Evolutionary conservation across 2,329 filamentous ascomycete genomes (phyloP).

Genomic region (Aspergillus sp.): DNA sequence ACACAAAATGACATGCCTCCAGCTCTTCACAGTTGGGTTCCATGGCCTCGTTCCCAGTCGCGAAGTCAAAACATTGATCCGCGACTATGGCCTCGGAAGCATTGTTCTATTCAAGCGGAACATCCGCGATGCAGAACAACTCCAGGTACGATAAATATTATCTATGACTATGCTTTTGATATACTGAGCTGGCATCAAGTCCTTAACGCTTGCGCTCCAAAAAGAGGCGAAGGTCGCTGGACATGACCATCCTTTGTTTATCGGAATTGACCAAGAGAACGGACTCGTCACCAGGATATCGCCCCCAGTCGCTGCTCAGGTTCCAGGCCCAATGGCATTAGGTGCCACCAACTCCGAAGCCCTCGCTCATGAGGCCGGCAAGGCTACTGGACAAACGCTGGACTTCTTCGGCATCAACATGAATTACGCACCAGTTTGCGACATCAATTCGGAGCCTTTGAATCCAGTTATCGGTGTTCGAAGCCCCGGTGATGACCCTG

Average conservation of each 20-base stretch:
- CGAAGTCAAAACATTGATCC: conserved; percentile 39
- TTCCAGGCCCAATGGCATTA: conserved; percentile 41
- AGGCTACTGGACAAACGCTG: conserved; percentile 34
- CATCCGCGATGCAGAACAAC: conserved; percentile 31
- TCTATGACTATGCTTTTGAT: not conserved
- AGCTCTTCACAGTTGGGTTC: conserved; percentile 43
- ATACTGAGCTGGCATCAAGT: conserved; percentile 13
- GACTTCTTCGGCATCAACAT: conserved; percentile 39
- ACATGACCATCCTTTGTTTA: conserved; percentile 36
- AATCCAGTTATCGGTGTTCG: conserved; percentile 41
- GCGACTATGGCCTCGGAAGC: conserved; percentile 35
- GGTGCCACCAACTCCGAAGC: conserved; percentile 34
- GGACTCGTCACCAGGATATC: conserved; percentile 39
- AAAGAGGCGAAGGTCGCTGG: conserved; percentile 33
- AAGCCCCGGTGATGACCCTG: conserved; percentile 37
- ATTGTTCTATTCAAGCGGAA: conserved; percentile 40
- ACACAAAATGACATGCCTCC: not conserved
- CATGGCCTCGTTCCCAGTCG: conserved; percentile 32
- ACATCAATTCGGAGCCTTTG: conserved; percentile 40
- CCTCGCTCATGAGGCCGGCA: conserved; percentile 30
- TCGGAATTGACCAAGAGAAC: conserved; percentile 43
- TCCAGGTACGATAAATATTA: conserved; percentile 20
- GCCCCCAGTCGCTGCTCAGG: conserved; percentile 33
- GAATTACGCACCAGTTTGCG: conserved; percentile 41
- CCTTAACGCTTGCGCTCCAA: conserved; percentile 31